Evolutionary conservation across 208 protist genomes (phyloP).

Genomic region (Spongospora subterranea): DNA sequence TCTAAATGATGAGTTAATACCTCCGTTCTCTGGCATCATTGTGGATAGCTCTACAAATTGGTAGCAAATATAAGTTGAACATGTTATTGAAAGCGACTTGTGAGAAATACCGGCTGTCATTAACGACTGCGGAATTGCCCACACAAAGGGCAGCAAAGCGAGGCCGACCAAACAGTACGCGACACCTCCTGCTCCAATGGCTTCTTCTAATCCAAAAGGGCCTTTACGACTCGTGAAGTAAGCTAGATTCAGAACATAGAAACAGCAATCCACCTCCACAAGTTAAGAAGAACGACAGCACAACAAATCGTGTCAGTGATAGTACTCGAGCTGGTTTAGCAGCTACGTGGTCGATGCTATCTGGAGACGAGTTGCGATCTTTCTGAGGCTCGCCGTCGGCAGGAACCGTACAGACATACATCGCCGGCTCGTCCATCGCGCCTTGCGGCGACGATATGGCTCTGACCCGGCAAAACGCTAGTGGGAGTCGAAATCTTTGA

Average conservation of each 20-base stretch:
- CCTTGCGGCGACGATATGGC: too few relatives aligned
- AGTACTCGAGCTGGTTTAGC: background rate
- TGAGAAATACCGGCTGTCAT: conserved; percentile 46
- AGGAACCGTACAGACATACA: too few relatives aligned
- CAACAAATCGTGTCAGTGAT: conserved; percentile 8
- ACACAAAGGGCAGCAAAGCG: conserved; percentile 19
- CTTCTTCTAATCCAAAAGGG: conserved; percentile 45
- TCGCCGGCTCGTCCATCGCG: too few relatives aligned
- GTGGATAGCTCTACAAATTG: background rate
- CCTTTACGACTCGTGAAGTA: background rate
- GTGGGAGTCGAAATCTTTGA: too few relatives aligned
- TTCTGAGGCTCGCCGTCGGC: too few relatives aligned
- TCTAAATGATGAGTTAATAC: too few relatives aligned
- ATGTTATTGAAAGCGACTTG: background rate
- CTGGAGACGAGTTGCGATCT: background rate
- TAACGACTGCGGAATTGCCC: conserved; percentile 33
- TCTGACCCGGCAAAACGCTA: too few relatives aligned
- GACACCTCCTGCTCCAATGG: conserved; percentile 19
- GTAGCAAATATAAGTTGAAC: background rate
- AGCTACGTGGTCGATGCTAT: background rate
- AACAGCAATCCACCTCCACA: background rate
- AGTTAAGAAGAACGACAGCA: conserved; percentile 24
- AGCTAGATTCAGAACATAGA: background rate
- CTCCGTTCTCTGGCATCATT: conserved; percentile 52
- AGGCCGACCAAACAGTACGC: conserved; percentile 22